Base-by-base conservation (phyloP, 1,284 basidiomycete species). In the Rhodotorula mucilaginosa region DNA sequence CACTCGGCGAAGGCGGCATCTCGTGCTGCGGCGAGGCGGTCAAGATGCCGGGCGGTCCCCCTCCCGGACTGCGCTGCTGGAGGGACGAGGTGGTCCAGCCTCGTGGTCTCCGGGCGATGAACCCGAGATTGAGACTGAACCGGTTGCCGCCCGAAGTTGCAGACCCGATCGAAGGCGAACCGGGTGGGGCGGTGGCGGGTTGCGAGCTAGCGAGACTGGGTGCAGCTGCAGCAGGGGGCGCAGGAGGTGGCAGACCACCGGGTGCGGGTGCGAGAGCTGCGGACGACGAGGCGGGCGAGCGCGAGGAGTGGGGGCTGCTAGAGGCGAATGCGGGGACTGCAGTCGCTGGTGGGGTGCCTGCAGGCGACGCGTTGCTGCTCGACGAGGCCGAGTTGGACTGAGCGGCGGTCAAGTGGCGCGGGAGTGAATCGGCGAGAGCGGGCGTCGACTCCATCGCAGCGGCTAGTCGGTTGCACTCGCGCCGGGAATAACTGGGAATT, bases 61-160 rank as follows among this genome's bases (percentile, higher is more conserved):
- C 39, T 8, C 67, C 69, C 21, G 72, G 68, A 47, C 69, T 74
- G 52, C 68, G 65, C 51, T 56, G 59, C 7, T n/a, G 26, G 4
- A 65, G 58, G 21, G 62, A 58, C 26, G 73, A 68, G 15, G 61
- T 70, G n/a, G 68, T 74, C 65, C 58, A 69, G 23, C 61, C 61
- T 5, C 61, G 61, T 12, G 61, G 61, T 19, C 75, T 60, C 1
- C 75, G 61, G 10, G 67, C 64, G 59, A 76, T 74, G 64, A 74
- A 74, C 7, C 68, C 68, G 48, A 76, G 69, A 1, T 69, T 67
- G 48, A 74, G 63, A 3, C 75, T 73, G 61, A 76, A 76, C 16
- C 75, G 64, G 65, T 74, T 76, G 34, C 62, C 62, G 1, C 58
- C 46, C 6, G 56, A 39, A 2, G 65, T 44, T 13, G 39, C 39